Conservation (phyloP, 345 rosid genomes). For the Reutealis trisperma region DNA sequence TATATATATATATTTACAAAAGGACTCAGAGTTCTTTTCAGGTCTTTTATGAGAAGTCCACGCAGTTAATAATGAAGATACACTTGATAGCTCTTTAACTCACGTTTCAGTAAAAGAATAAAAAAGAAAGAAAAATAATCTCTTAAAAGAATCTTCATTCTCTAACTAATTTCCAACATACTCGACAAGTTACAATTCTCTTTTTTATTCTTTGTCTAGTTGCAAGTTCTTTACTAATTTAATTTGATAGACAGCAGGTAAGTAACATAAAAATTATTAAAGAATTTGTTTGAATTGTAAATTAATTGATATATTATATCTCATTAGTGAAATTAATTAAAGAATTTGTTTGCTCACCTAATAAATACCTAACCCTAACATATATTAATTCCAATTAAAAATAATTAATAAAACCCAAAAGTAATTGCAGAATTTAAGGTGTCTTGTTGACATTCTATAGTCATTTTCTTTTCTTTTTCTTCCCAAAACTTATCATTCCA, state of each 20-base stretch:
- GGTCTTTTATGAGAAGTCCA: neutral
- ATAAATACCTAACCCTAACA: slow-evolving; percentile 43
- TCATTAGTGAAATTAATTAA: too few species aligned
- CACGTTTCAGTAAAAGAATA: too few species aligned
- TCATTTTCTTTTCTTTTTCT: neutral
- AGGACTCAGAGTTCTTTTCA: slow-evolving; percentile 7
- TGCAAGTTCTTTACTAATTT: slow-evolving; percentile 13
- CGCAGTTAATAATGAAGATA: too few species aligned
- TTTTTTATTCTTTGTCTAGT: slow-evolving; percentile 6
- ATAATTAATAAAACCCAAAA: neutral
- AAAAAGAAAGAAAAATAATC: neutral
- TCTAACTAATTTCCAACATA: slow-evolving; percentile 36
- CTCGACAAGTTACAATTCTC: slow-evolving; percentile 25
- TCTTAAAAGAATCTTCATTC: slow-evolving; percentile 23
- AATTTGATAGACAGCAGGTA: neutral
- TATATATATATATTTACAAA: neutral
- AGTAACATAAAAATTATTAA: neutral
- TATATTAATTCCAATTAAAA: neutral
- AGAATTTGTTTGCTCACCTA: slow-evolving; percentile 43
- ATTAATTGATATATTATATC: neutral
- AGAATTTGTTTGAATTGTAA: neutral
- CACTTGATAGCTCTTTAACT: too few species aligned
- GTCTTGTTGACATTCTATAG: slow-evolving; percentile 24
- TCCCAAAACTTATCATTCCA: neutral
- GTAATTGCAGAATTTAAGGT: slow-evolving; percentile 24